Conservation (phyloP, 2,329 filamentous ascomycete genomes). For the Ascochyta rabiei region DNA sequence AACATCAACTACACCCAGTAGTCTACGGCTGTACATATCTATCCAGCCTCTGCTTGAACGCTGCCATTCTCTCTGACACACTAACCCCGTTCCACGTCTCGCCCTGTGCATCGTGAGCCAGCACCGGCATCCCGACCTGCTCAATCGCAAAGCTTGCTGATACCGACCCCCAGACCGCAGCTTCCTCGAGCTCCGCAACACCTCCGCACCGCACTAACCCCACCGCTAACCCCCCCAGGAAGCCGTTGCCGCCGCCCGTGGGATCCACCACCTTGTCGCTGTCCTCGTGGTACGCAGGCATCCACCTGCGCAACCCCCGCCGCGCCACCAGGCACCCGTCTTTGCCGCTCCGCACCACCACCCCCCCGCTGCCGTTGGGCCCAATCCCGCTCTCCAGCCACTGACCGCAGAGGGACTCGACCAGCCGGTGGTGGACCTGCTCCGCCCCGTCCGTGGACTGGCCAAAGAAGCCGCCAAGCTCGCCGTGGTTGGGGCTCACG, state of each 20-base stretch:
- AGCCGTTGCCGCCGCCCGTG: constrained; percentile 92
- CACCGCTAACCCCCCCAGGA: constrained; percentile 69
- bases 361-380: constrained; percentile 52
- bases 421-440: constrained; percentile 45
- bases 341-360: constrained; percentile 74
- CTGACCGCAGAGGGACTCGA: constrained; percentile 50
- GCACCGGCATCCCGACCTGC: constrained; percentile 80
- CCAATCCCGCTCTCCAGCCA: constrained; percentile 49
- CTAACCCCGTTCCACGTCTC: constrained; percentile 58
- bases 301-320: constrained; percentile 61
- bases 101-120: constrained; percentile 47
- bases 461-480: constrained; percentile 86
- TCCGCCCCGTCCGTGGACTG: constrained; percentile 41
- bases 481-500: constrained; percentile 81
- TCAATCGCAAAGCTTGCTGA: constrained; percentile 94
- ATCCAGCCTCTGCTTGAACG: constrained; percentile 49
- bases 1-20: constrained; percentile 9
- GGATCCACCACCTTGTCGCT: constrained; percentile 76
- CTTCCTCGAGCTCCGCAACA: constrained; percentile 64
- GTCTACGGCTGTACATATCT: constrained; percentile 47
- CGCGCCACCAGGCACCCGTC: constrained; percentile 68
- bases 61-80: constrained; percentile 51
- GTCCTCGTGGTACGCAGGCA: constrained; percentile 74
- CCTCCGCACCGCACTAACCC: constrained; percentile 59
- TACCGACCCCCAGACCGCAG: constrained; percentile 77